Conservation (phyloP, 176 grass and related monocot species). For the Typha latifolia region DNA sequence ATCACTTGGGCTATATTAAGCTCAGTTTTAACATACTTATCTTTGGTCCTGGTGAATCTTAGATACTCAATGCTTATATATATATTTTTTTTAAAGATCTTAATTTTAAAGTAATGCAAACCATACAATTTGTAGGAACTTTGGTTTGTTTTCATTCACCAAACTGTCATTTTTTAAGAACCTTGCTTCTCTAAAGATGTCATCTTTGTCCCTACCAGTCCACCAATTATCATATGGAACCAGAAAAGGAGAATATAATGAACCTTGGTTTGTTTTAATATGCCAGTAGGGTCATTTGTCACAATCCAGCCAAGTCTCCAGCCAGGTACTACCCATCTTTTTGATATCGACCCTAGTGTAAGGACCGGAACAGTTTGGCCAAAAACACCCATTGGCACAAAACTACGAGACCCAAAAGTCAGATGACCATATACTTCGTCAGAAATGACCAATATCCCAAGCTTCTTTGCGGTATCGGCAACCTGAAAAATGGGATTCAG, state of each 20-base stretch:
- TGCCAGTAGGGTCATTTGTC: slow-evolving; percentile 32
- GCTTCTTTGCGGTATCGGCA: slow-evolving; percentile 41
- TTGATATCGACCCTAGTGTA: slow-evolving; percentile 62
- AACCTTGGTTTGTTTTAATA: slow-evolving; percentile 57
- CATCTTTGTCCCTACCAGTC: not conserved
- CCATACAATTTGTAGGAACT: too few relatives aligned
- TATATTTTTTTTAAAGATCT: too few relatives aligned
- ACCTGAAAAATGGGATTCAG: slow-evolving; percentile 22
- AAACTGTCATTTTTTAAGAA: not conserved
- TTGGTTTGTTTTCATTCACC: not conserved
- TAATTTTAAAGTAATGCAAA: not conserved
- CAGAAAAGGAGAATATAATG: not conserved
- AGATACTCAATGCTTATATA: not conserved
- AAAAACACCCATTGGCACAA: slow-evolving; percentile 59
- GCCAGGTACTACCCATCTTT: slow-evolving; percentile 71
- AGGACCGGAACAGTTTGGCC: slow-evolving; percentile 40
- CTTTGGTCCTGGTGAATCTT: not conserved
- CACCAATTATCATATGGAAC: not conserved
- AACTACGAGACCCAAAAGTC: slow-evolving; percentile 41
- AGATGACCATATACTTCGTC: slow-evolving; percentile 69
- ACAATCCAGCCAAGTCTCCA: slow-evolving; percentile 90
- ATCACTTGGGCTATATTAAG: not conserved
- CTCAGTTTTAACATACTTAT: not conserved
- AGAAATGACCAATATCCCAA: slow-evolving; percentile 62
- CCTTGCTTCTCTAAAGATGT: not conserved